These are phyloP conservation scores for Phytopythium kandeliae DNA, from an alignment of 352 stramenopile species.

Conservation along the genomic window DNA sequence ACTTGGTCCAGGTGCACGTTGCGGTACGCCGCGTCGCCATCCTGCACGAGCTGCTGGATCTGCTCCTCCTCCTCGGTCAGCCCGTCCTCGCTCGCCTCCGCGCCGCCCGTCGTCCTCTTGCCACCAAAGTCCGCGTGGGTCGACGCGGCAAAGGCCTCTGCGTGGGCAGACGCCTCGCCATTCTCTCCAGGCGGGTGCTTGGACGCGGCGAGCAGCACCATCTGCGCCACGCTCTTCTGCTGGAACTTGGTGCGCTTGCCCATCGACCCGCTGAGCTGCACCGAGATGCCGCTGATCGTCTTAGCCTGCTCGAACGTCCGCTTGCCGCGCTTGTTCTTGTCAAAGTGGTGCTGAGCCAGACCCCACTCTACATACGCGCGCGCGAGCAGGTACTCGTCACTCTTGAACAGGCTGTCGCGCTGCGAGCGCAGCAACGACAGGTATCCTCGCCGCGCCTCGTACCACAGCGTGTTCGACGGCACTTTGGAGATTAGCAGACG, in stretches of 20 bases:
- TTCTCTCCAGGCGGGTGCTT: slow-evolving; percentile 35
- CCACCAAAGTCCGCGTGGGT: slow-evolving; percentile 71
- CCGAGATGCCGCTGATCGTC: slow-evolving; percentile 70
- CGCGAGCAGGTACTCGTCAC: slow-evolving; percentile 47
- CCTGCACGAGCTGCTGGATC: slow-evolving; percentile 57
- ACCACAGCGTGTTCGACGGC: slow-evolving; percentile 74
- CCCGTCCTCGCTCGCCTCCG: slow-evolving; percentile 22
- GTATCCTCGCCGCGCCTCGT: slow-evolving; percentile 58
- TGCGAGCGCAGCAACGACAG: slow-evolving; percentile 28
- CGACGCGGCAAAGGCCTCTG: slow-evolving; percentile 40
- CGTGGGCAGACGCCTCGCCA: slow-evolving; percentile 42
- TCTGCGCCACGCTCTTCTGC: slow-evolving; percentile 87
- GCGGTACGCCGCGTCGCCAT: slow-evolving; percentile 64
- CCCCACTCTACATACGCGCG: slow-evolving; percentile 91
- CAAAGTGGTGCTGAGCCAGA: slow-evolving; percentile 90
- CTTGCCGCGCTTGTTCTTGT: slow-evolving; percentile 89
- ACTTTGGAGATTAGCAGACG: slow-evolving; percentile 58
- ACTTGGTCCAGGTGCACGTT: slow-evolving; percentile 87
- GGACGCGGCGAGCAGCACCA: slow-evolving; percentile 70
- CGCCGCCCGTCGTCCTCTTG: slow-evolving; percentile 21
- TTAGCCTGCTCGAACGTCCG: slow-evolving; percentile 84
- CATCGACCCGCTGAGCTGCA: slow-evolving; percentile 89
- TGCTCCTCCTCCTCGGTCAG: slow-evolving; percentile 43
- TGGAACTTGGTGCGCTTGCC: slow-evolving; percentile 96
- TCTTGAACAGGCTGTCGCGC: slow-evolving; percentile 25